Base-by-base conservation (phyloP, 2,329 filamentous ascomycete genomes). In the Aspergillus sp. region DNA sequence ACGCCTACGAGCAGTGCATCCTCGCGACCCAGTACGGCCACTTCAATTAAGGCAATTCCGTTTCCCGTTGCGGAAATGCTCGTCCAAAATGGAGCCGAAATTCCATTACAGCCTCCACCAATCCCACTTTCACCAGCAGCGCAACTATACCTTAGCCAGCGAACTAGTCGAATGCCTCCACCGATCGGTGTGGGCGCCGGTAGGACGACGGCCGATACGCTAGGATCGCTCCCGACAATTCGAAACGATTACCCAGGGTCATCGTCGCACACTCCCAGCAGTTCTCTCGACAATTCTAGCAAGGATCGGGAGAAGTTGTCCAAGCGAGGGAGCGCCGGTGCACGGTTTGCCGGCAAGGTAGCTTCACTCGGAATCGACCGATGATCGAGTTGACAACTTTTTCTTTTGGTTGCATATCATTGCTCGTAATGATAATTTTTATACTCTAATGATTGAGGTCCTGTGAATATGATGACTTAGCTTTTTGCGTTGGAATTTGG, bases 31-130 rank as follows among this genome's bases (percentile, higher is more conserved):
- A 58, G 49, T 32, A 57, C 62, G 13, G 58, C 70, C 43, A 64
- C 61, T 43, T 71, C 66, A 5, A 67, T 64, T 49, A 67, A 68
- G 58, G 64, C 74, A 3, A 77, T 83, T 7, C 80, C 90, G 0
- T 98, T 98, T 64, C 84, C 93, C 0, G 77, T 97, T 38, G 93
- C 93, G 12, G 93, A 98, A 67, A 73, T 98, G 50, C 78, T 98
- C 12, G 76, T 95, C 12, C 94, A 97, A 60, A 97, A 98, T 61
- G 93, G 93, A 13, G 90, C 90, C 3, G 86, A 95, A 53, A 85
- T 97, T 30, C 91, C 93, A 0, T 64, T 74, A 1, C 74, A 82
- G 2, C 76, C 86, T 51, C 88, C 90, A 0, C 85, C 88, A 0
- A 90, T 97, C 56, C 89, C 90, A 1, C 78, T 98, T 9, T 90